Evolutionary conservation across 1,284 basidiomycete species (phyloP).

Genomic region (Bjerkandera adusta): DNA sequence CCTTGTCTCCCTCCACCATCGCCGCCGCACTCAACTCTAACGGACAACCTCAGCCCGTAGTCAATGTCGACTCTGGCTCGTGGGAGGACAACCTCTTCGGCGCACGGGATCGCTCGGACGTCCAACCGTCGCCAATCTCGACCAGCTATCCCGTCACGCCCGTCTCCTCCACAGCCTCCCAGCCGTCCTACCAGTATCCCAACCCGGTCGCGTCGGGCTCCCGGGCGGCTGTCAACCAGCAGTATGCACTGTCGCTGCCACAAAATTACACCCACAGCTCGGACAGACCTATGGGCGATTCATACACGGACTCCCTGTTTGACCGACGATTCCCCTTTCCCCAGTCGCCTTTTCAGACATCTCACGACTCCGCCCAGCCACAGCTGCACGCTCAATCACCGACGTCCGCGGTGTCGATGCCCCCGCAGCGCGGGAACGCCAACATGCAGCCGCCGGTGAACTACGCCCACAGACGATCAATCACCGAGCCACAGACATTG

Average conservation of each 20-base stretch:
- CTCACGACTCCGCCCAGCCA: constrained; percentile 26
- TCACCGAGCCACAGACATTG: constrained; percentile 49
- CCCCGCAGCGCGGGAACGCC: constrained; percentile 25
- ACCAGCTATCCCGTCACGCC: constrained; percentile 41
- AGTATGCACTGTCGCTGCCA: constrained; percentile 19
- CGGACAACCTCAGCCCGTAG: constrained; percentile 4
- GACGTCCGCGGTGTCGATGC: constrained; percentile 23
- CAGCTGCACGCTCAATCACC: constrained; percentile 34
- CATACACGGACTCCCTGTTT: constrained; percentile 30
- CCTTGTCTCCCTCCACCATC: constrained; percentile 35
- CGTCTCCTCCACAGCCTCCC: constrained; percentile 33
- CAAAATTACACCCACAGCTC: constrained; percentile 38
- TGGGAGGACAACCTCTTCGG: constrained; percentile 61
- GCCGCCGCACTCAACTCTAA: constrained; percentile 25
- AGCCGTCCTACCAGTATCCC: constrained; percentile 29
- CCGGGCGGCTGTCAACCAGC: constrained; percentile 31
- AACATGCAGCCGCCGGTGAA: constrained; percentile 25
- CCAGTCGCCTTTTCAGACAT: constrained; percentile 38
- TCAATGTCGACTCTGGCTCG: constrained; percentile 41
- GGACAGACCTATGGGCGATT: constrained; percentile 37
- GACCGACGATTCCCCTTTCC: constrained; percentile 44
- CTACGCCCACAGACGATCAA: constrained; percentile 41
- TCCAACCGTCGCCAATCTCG: constrained; percentile 37
- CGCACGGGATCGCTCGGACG: constrained; percentile 40
- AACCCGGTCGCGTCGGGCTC: constrained; percentile 35